phyloP scores from a whole-genome alignment of 371 early-diverging fungal genomes.

The Actinomortierella wolfii region DNA sequence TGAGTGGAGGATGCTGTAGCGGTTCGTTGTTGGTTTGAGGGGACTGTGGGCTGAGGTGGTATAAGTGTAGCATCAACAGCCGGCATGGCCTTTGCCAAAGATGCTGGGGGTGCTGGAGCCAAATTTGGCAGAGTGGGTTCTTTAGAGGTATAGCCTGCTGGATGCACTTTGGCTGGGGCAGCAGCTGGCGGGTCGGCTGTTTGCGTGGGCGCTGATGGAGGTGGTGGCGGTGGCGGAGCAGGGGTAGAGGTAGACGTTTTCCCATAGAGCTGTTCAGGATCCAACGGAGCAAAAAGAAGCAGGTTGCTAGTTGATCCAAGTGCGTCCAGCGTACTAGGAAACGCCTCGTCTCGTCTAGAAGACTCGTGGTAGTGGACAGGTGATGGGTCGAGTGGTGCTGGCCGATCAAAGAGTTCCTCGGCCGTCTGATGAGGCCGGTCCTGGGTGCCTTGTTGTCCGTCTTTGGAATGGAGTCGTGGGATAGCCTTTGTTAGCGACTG shows the following conservation, averaged over 20 bases:
- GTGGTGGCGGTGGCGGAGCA: constrained; percentile 16
- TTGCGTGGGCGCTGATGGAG: constrained; percentile 1
- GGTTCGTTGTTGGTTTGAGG: too few relatives aligned
- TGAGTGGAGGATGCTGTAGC: too few relatives aligned
- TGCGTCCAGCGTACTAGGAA: constrained; percentile 28
- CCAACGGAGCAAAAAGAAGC: constrained; percentile 37
- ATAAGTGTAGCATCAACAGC: too few relatives aligned
- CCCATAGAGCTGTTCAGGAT: constrained; percentile 30
- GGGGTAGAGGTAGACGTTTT: constrained; percentile 8
- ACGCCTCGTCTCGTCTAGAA: constrained; percentile 19
- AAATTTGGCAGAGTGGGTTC: too few relatives aligned
- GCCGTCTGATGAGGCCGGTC: constrained; percentile 32
- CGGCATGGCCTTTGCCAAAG: too few relatives aligned
- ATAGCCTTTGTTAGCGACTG: constrained; percentile 41
- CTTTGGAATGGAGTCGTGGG: constrained; percentile 5
- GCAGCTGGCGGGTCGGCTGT: background rate
- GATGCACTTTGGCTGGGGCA: background rate
- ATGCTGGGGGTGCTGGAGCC: too few relatives aligned
- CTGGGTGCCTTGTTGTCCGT: constrained; percentile 1
- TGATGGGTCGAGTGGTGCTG: constrained; percentile 33
- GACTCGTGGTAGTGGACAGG: constrained; percentile 15
- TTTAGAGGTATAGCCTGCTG: constrained; percentile 6
- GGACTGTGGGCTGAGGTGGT: too few relatives aligned
- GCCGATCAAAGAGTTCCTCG: constrained; percentile 44
- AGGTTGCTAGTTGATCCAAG: constrained; percentile 17